Conservation (phyloP, 73 alveolate genomes). For the Paramecium sexaurelia region DNA sequence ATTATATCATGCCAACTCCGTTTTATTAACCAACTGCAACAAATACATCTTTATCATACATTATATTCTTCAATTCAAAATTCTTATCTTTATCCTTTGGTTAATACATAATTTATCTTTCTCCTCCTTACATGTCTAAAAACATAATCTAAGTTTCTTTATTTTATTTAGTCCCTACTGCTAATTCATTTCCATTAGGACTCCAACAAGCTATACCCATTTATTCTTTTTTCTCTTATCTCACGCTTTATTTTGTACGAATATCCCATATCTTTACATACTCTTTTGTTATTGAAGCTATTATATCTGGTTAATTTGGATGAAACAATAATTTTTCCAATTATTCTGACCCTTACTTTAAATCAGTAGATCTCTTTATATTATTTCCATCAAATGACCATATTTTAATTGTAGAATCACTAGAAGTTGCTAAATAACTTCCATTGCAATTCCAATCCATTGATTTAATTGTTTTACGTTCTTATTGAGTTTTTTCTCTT, state of each 20-base stretch:
- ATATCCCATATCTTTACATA: constrained; percentile 54
- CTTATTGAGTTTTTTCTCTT: constrained; percentile 37
- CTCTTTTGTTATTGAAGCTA: constrained; percentile 44
- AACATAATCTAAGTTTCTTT: constrained; percentile 6
- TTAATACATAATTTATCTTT: not conserved
- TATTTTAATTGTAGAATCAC: constrained; percentile 28
- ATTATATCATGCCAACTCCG: constrained; percentile 44
- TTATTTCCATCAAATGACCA: constrained; percentile 56
- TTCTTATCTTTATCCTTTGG: constrained; percentile 50
- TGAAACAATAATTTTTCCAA: constrained; percentile 50
- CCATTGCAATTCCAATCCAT: constrained; percentile 59
- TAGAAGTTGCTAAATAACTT: constrained; percentile 4
- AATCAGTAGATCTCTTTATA: constrained; percentile 33
- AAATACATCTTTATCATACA: constrained; percentile 39
- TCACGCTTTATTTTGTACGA: not conserved
- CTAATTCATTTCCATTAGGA: constrained; percentile 54
- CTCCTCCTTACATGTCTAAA: constrained; percentile 46
- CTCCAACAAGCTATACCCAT: constrained; percentile 44
- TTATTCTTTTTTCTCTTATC: constrained; percentile 36
- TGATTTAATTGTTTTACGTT: constrained; percentile 30
- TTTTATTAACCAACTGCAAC: constrained; percentile 19
- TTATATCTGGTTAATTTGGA: constrained; percentile 53
- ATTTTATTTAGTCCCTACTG: not conserved
- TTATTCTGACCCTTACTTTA: constrained; percentile 33
- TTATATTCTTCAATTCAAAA: not conserved